Evolutionary conservation across 306 rosid genomes (phyloP).

Genomic region (Urtica urens): DNA sequence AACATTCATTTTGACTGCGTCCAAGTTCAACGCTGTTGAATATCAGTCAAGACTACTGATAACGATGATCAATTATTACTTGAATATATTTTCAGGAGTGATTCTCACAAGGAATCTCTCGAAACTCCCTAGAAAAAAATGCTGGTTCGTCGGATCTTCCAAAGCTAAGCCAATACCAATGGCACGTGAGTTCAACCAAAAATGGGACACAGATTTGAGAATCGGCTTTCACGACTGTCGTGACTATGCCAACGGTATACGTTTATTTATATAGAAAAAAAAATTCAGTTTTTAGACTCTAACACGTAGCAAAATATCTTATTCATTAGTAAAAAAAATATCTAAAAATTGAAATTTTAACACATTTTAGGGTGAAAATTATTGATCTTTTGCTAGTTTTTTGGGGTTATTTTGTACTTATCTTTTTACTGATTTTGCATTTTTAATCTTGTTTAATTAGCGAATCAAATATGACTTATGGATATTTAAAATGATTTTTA

Average conservation of each 20-base stretch:
- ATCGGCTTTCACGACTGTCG: conserved; percentile 76
- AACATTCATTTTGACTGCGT: not conserved
- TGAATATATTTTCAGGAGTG: conserved; percentile 32
- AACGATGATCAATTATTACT: not conserved
- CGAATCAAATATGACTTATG: too few relatives aligned
- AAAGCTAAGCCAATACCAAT: conserved; percentile 29
- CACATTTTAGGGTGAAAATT: too few relatives aligned
- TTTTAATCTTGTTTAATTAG: too few relatives aligned
- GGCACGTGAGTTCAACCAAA: conserved; percentile 52
- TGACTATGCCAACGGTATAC: conserved; percentile 74
- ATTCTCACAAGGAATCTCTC: conserved; percentile 51
- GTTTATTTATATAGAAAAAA: too few relatives aligned
- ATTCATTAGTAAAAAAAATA: too few relatives aligned
- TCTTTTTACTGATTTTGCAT: too few relatives aligned
- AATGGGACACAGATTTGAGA: conserved; percentile 50
- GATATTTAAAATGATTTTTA: too few relatives aligned
- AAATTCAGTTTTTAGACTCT: too few relatives aligned
- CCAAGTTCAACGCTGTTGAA: not conserved
- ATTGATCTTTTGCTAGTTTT: too few relatives aligned
- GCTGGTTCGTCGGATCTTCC: conserved; percentile 76
- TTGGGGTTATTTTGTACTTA: too few relatives aligned
- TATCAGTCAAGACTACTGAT: not conserved
- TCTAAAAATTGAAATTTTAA: too few relatives aligned
- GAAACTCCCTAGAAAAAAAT: conserved; percentile 53
- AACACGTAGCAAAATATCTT: too few relatives aligned